These are phyloP conservation scores for Blastobotrys ciferrii DNA, from an alignment of 1,139 yeast species.

Conservation along the genomic window DNA sequence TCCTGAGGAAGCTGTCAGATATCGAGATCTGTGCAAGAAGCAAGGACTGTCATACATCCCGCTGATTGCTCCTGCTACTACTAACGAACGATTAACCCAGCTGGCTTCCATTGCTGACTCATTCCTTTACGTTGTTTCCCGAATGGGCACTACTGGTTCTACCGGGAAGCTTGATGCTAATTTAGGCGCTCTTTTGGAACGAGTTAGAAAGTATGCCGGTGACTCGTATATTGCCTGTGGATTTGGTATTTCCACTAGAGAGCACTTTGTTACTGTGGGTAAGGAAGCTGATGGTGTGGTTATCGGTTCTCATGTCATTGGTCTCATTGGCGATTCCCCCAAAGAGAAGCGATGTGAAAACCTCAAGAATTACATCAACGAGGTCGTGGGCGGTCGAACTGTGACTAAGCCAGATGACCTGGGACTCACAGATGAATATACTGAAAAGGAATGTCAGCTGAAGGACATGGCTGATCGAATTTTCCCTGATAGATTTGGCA, in stretches of 20 bases:
- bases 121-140: constrained; percentile 89
- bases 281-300: constrained; percentile 86
- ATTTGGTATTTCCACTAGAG: constrained; percentile 92
- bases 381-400: constrained; percentile 63
- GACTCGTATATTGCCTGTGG: constrained; percentile 91
- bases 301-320: constrained; percentile 83
- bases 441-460: constrained; percentile 29
- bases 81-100: constrained; percentile 77
- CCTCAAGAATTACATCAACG: constrained; percentile 65
- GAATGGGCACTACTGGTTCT: constrained; percentile 98
- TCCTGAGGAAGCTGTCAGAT: constrained; percentile 92
- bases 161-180: constrained; percentile 60
- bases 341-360: constrained; percentile 58
- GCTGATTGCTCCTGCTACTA: constrained; percentile 93
- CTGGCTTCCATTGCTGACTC: constrained; percentile 88
- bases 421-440: constrained; percentile 24
- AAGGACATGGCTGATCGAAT: constrained; percentile 23
- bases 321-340: constrained; percentile 59
- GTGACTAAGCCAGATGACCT: constrained; percentile 25
- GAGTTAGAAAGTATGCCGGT: constrained; percentile 72
- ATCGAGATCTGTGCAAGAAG: constrained; percentile 68
- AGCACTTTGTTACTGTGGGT: constrained; percentile 81
- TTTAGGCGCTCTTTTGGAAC: constrained; percentile 64
- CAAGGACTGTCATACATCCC: constrained; percentile 84
- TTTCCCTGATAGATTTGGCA: constrained; percentile 62